Evolutionary conservation across 2,329 filamentous ascomycete species (phyloP).

Genomic region (Colletotrichum horii): DNA sequence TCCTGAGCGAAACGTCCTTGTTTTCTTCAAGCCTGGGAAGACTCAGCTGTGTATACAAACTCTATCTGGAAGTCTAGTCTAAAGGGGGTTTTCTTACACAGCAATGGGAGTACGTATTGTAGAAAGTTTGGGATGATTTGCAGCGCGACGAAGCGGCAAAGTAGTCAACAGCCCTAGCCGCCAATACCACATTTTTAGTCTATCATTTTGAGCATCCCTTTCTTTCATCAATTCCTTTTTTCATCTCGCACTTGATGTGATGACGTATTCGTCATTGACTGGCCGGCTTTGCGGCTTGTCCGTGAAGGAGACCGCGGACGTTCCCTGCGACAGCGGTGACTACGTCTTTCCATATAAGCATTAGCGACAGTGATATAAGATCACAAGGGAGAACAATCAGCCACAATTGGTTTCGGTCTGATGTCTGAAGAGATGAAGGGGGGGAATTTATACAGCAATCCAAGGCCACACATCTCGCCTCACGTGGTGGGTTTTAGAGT

Average conservation of each 20-base stretch:
- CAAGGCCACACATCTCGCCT: rapidly evolving
- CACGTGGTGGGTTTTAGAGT: not conserved
- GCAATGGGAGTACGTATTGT: not conserved
- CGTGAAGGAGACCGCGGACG: too few species aligned
- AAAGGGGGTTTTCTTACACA: rapidly evolving
- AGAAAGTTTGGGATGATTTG: not conserved
- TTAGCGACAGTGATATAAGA: rapidly evolving
- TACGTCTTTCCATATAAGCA: too few species aligned
- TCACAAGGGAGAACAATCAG: too few species aligned
- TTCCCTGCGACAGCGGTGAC: too few species aligned
- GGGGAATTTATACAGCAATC: not conserved
- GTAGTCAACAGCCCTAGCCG: not conserved
- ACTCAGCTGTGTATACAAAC: not conserved
- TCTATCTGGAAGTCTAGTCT: rapidly evolving
- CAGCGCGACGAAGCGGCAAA: not conserved
- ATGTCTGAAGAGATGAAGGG: not conserved
- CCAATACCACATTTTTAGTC: rapidly evolving
- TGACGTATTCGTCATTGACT: not conserved
- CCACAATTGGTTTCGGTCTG: rapidly evolving
- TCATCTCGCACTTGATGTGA: not conserved
- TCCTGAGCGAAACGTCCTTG: not conserved
- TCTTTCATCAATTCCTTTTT: rapidly evolving
- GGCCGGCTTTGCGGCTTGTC: rapidly evolving
- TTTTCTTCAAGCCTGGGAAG: not conserved
- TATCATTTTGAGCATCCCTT: not conserved